These are phyloP conservation scores for Ophiocordyceps sinensis DNA, from an alignment of 2,329 filamentous ascomycete genomes.

Conservation along the genomic window DNA sequence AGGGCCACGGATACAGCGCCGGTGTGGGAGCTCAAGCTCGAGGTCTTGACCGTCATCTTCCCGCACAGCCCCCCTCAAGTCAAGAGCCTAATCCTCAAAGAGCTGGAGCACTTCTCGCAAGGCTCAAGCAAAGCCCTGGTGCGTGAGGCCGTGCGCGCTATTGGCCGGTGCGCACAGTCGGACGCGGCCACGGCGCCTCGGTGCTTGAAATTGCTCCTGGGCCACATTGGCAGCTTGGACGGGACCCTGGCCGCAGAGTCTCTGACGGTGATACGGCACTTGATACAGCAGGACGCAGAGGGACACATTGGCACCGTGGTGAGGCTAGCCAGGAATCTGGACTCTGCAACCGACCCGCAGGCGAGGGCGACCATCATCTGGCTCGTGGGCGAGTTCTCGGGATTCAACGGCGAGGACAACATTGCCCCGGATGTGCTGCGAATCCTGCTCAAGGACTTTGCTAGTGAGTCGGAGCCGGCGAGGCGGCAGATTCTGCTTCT, in stretches of 20 bases:
- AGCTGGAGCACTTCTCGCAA: slow-evolving; percentile 84
- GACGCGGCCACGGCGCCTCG: slow-evolving; percentile 56
- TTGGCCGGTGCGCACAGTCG: slow-evolving; percentile 81
- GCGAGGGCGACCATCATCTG: slow-evolving; percentile 92
- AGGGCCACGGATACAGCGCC: slow-evolving; percentile 63
- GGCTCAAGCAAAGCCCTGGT: slow-evolving; percentile 62
- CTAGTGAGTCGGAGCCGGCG: slow-evolving; percentile 68
- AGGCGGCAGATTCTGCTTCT: slow-evolving; percentile 87
- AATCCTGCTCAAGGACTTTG: slow-evolving; percentile 74
- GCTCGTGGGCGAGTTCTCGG: slow-evolving; percentile 90
- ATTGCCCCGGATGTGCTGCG: slow-evolving; percentile 87
- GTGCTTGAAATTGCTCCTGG: slow-evolving; percentile 69
- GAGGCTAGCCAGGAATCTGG: slow-evolving; percentile 77
- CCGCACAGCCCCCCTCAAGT: slow-evolving; percentile 61
- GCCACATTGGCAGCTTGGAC: slow-evolving; percentile 79
- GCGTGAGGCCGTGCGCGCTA: slow-evolving; percentile 78
- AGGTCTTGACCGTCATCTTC: slow-evolving; percentile 81
- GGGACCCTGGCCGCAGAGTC: slow-evolving; percentile 83
- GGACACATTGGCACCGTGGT: slow-evolving; percentile 77
- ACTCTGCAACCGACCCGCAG: slow-evolving; percentile 73
- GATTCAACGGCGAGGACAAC: slow-evolving; percentile 65
- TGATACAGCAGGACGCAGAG: slow-evolving; percentile 81
- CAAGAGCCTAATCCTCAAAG: slow-evolving; percentile 78
- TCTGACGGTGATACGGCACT: slow-evolving; percentile 82
- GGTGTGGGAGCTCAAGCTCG: slow-evolving; percentile 84